Evolutionary conservation across 768 basidiomycete species (phyloP), one percentile per base, ranked within the genome.

Genomic region (Mycena chlorophos): DNA sequence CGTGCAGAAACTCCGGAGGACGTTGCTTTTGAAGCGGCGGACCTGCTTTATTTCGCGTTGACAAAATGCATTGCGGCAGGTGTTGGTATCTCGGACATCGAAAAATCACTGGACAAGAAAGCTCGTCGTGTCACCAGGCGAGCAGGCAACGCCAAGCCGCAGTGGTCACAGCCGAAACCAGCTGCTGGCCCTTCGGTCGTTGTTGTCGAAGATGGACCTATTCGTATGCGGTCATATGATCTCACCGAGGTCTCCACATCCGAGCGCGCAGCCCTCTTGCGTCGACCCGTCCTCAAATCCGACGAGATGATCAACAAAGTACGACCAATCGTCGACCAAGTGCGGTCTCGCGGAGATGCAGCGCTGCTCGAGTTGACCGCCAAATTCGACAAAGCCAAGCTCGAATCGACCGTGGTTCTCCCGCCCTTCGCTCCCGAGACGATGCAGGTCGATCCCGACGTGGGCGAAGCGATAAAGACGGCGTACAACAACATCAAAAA

Each of bases 21-120:
- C 27, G 76, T 97, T 16, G 90, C 94, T 1, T 96, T 95, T 58
- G 97, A 99, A 71, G 91, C 94, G 5, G 96, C 95, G 1, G 97
- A 99, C 73, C 76, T 99, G 22, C 65, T 96, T 38, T 99, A 98
- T 75, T 99, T 99, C 67, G 84, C 89, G 1, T 72, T 99, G 63
- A 84, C 90, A 20, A 86, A 88, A 61, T 98, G 96, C 66, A 78
- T 91, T 20, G 82, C 88, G 43, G 79, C 85, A 3, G 96, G 95
- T 0, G 93, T 98, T 17, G 78, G 78, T 38, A 76, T 98, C 62
- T 74, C 81, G 22, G 94, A 98, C 60, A 84, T 99, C 22, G 94
- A 96, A 71, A 75, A 72, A 2, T 90, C 88, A 8, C 73, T 99
- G 48, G 91, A 98, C 70, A 74, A 71, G 62, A 96, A 98, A 71